Evolutionary conservation across 2,329 filamentous ascomycete genomes (phyloP), one percentile per base, ranked within the genome.

Genomic region (Aureobasidium subglaciale): DNA sequence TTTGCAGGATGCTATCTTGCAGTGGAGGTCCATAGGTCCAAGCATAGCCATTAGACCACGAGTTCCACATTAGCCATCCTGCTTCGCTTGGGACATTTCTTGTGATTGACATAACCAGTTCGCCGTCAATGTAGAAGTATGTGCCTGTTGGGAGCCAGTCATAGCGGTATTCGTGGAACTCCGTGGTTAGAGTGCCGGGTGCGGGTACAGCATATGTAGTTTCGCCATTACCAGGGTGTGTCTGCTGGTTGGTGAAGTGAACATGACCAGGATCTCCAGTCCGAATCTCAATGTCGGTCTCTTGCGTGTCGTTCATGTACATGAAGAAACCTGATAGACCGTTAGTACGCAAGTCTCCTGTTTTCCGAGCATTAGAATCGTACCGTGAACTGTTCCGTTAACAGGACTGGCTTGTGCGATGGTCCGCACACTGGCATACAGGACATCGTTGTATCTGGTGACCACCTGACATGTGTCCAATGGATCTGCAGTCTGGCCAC

Each of bases 101-200:
- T 1, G 77, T 75, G 2, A 74, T 64, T 0, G 69, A 73, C 75
- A 87, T 84, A 16, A 89, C 70, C 9, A 78, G 68, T 9, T 70
- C 57, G 34, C 80, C 80, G 66, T 91, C 87, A 2, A 83, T 83
- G 65, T 85, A 90, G 69, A 89, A 91, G 8, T 78, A 67, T 6
- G 90, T 84, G 1, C 72, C 73, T 0, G 74, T 75, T 0, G 80
- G 76, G 11, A 84, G 67, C 72, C 87, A 90, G 68, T 92, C 88
- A 67, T 90, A 86, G 25, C 88, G 85, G 65, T 90, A 90, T 70
- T 91, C 87, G 69, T 91, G 87, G 69, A 90, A 91, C 0, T 79
- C 76, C 1, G 91, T 74, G 46, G 80, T 72, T 67, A 83, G 88
- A 48, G 76, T 80, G 3, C 74, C 72, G 2, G 84, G 86, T 42